Base-by-base conservation (phyloP, 139 green algal species). In the Chlorella sorokiniana region DNA sequence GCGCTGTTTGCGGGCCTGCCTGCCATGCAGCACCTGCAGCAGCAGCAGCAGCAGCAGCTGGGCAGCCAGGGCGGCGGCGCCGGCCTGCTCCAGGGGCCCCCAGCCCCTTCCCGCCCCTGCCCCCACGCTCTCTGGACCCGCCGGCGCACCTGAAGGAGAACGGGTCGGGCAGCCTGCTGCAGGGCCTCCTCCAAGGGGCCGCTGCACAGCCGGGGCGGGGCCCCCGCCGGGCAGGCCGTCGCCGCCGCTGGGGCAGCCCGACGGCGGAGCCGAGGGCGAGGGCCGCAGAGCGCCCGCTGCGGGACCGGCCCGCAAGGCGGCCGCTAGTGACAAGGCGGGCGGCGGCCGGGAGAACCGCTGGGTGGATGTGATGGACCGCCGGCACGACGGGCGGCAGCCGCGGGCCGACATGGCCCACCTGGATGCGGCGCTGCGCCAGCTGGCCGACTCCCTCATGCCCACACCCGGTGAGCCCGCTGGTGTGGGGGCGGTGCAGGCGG, bases 361-460 rank as follows among this genome's bases (percentile, higher is more conserved):
- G 69, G 81, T 86, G 18, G 84, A 83, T 33, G 65, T 87, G 31
- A 85, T 81, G 67, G 84, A 89, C 70, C 68, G 61, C 27, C n/a
- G 42, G 20, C 78, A 87, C 70, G 61, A 74, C 41, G 83, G 84
- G 18, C 69, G 69, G 1, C 56, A 56, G 37, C 84, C 87, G 10
- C 69, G 83, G 33, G 64, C 61, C 0, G 78, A 90, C 42, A 74
- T 93, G 88, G 14, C 18, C 18, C 10, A 42, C 27, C 64, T 95
- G 35, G 76, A 92, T 59, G 52, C 44, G 14, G 64, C 79, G 59
- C 88, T 96, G 73, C 27, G 42, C 9, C 40, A 77, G 41, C 81
- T 96, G 65, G 87, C 81, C 29, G 64, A 76, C 38, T 61, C 63
- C 22, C 84, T 96, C 54, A 83, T 69, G 45, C 84, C 84, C 48